A percentile compares a stretch with the other conserved stretches of the same genome.
Evolutionary conservation across 1,139 yeast species (phyloP).

Genomic region (Debaryomyces nepalensis): DNA sequence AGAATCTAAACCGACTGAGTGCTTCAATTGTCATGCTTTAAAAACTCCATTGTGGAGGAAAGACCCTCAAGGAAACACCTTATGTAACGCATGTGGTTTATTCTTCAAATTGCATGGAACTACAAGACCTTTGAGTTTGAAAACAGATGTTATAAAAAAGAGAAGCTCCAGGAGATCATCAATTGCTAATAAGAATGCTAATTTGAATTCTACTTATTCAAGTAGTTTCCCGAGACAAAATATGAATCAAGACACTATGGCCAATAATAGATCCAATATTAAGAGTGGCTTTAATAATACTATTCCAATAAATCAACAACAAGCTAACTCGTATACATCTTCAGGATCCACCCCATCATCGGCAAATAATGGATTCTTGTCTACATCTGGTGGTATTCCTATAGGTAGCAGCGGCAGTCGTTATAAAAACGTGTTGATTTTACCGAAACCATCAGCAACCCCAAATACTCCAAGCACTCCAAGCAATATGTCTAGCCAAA

Average conservation of each 20-base stretch:
- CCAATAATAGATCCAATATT: not conserved
- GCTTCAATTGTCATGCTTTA: conserved; percentile 58
- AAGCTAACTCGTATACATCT: conserved; percentile 12
- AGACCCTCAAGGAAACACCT: conserved; percentile 58
- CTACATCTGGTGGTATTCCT: conserved; percentile 14
- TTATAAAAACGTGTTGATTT: conserved; percentile 46
- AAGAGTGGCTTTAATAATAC: conserved; percentile 4
- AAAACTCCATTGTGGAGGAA: conserved; percentile 66
- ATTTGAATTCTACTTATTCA: conserved; percentile 13
- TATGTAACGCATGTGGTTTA: conserved; percentile 65
- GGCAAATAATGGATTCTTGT: conserved; percentile 12
- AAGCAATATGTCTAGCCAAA: conserved; percentile 17
- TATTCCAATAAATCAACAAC: conserved; percentile 1
- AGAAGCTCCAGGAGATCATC: conserved; percentile 47
- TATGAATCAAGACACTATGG: not conserved
- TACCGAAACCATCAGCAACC: conserved; percentile 42
- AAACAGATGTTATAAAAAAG: conserved; percentile 62
- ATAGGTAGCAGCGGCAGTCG: conserved; percentile 21
- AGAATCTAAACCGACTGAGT: conserved; percentile 21
- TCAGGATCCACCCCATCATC: conserved; percentile 17
- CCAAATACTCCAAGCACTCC: conserved; percentile 17
- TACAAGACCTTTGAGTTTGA: conserved; percentile 58
- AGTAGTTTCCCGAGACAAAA: conserved; percentile 7
- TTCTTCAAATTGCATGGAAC: conserved; percentile 62
- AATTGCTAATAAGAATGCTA: conserved; percentile 7